A percentile compares a stretch with the other conserved stretches of the same genome.
Conservation (phyloP, 148 eudicot genomes). For the Agrostemma githago region DNA sequence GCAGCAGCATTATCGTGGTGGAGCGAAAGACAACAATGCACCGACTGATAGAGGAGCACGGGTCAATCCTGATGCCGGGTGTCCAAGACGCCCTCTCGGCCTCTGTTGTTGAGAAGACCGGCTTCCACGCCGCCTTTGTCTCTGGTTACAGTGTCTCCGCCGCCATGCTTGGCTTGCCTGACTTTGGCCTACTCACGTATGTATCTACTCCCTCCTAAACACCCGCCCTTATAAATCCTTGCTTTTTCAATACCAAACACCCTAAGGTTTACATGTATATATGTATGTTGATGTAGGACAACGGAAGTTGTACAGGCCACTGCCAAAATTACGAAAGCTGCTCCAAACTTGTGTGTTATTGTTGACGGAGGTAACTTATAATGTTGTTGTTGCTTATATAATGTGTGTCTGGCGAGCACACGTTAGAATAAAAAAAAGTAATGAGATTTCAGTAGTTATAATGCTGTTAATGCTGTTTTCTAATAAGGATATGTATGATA, state of each 20-base stretch:
- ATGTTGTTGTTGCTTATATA: no score
- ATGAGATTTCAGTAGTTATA: no score
- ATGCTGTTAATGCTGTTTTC: no score
- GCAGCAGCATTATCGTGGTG: not conserved
- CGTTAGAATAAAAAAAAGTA: no score
- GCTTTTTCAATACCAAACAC: no score
- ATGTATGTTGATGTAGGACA: conserved; percentile 7
- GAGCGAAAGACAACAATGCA: conserved; percentile 17
- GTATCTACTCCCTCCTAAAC: not conserved
- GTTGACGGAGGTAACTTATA: conserved; percentile 21
- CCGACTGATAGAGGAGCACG: conserved; percentile 22
- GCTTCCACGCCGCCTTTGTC: conserved; percentile 18
- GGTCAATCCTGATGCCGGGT: conserved; percentile 15
- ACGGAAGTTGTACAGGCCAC: conserved; percentile 18
- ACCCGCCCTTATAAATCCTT: no score
- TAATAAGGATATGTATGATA: not conserved
- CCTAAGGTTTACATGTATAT: no score
- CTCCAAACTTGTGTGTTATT: conserved; percentile 19
- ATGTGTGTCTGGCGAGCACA: no score
- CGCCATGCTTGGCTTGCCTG: conserved; percentile 22
- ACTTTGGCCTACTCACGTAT: conserved; percentile 25
- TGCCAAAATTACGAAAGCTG: conserved; percentile 15
- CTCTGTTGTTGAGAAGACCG: conserved; percentile 11
- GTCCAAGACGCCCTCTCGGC: conserved; percentile 16
- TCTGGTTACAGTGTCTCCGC: conserved; percentile 22